phyloP scores from a whole-genome alignment of 2,329 filamentous ascomycete species.

The Alternaria brassicae region DNA sequence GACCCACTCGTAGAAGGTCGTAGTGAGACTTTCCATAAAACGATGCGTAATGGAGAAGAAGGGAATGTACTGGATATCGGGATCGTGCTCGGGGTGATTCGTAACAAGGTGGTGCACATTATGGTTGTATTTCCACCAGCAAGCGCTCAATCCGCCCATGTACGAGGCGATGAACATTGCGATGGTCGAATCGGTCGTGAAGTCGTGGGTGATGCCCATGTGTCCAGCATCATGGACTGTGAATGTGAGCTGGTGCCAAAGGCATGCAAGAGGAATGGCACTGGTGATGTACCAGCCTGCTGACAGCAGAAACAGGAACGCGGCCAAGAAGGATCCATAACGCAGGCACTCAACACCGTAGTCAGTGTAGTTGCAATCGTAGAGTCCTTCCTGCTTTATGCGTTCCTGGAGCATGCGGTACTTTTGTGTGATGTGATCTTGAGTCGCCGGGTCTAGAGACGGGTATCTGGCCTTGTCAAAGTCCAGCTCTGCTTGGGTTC shows the following conservation, averaged over 20 bases:
- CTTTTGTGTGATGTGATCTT: slow-evolving; percentile 77
- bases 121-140: slow-evolving; percentile 97
- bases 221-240: slow-evolving; percentile 94
- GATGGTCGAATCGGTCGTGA: slow-evolving; percentile 80
- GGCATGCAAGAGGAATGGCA: slow-evolving; percentile 75
- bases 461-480: slow-evolving; percentile 84
- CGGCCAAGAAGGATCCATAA: slow-evolving; percentile 71
- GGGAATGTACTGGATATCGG: slow-evolving; percentile 82
- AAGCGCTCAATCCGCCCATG: slow-evolving; percentile 84
- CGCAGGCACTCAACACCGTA: slow-evolving; percentile 78
- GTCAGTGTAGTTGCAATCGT: slow-evolving; percentile 80
- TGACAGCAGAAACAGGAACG: slow-evolving; percentile 61
- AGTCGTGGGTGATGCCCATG: slow-evolving; percentile 95
- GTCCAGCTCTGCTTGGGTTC: slow-evolving; percentile 76
- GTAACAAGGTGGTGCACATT: slow-evolving; percentile 98
- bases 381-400: slow-evolving; percentile 77
- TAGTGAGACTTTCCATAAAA: slow-evolving; percentile 69
- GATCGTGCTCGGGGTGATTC: slow-evolving; percentile 93
- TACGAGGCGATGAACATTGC: slow-evolving; percentile 92
- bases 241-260: slow-evolving; percentile 97
- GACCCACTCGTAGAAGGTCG: slow-evolving; percentile 70
- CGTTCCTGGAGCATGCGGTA: slow-evolving; percentile 80
- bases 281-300: slow-evolving; percentile 62
- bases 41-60: slow-evolving; percentile 71
- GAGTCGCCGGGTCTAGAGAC: slow-evolving; percentile 73